Base-by-base conservation (phyloP, 2,329 filamentous ascomycete genomes). In the Fusarium setosum region DNA sequence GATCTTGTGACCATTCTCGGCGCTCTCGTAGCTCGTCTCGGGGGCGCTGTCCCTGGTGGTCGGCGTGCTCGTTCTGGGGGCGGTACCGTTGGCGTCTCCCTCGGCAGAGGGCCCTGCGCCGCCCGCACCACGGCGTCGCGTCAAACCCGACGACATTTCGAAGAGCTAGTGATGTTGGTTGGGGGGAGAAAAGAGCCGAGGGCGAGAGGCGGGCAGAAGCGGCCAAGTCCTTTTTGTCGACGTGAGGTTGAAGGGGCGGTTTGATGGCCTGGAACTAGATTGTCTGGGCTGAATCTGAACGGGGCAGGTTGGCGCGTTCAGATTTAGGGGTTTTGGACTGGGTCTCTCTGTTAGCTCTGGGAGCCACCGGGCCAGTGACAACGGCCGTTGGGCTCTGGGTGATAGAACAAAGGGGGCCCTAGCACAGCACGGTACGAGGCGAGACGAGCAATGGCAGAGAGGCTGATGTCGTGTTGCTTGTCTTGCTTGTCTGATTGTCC, bases 1-100 rank as follows among this genome's bases (percentile, higher is more conserved):
- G 79, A 99, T 98, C 86, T 96, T 97, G 86, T 98, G 96, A 70
- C 96, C 96, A 82, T 97, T 97, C 81, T 97, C 95, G 78, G 91
- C 86, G 76, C 86, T 94, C 82, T 94, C 92, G 84, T 97, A 98
- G 74, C 92, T 95, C 62, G 96, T 97, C 81, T 90, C 88, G 73
- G 87, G 88, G 67, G 78, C 82, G 74, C 73, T 81, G 74, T 88
- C 86, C 74, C 80, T 81, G 74, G 80, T 77, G 75, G 86, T 86
- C 73, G 77, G 80, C 42, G 84, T 84, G 73, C 87, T 83, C 83
- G 88, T 80, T 73, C 85, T 82, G 83, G 88, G 84, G 57, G 55
- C 60, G 63, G 89, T 73, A 38, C 78, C 79, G 65, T 80, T 81
- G 75, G 87, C 85, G 65, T 90, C 88, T 77, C 84, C 86, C 58